Evolutionary conservation across 2,329 filamentous ascomycete species (phyloP), one percentile per base, ranked within the genome.

Genomic region (Aspergillus sp.): DNA sequence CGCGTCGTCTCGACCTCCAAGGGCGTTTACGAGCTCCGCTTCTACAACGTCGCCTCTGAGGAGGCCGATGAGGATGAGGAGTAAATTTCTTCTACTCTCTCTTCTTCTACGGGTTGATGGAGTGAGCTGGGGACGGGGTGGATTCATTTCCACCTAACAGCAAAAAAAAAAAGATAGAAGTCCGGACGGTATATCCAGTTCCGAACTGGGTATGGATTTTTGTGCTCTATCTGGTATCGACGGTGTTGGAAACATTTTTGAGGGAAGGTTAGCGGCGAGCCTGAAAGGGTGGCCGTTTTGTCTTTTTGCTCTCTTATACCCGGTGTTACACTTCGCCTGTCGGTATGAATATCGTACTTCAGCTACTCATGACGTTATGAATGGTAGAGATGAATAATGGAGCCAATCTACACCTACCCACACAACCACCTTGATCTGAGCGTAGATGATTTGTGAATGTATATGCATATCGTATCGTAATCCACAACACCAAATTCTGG

Each of bases 1-100:
- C 93, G 95, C 75, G 93, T 99, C 73, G 95, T 99, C 76, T 96
- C 92, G 72, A 98, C 93, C 79, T 92, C 90, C 80, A 93, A 93
- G 85, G 93, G 95, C 78, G 93, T 97, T 68, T 99, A 99, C 86
- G 93, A 97, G 87, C 90, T 99, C 82, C 93, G 96, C 86, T 99
- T 99, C 93, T 99, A 96, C 92, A 99, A 99, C 87, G 93, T 99
- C 77, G 93, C 97, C 76, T 95, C 96, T 82, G 95, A 99, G 79
- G 93, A 93, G 79, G 93, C 86, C 72, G 95, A 98, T 70, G 95
- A 99, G 77, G 95, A 99, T 78, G 95, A 99, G 77, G 95, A 99
- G 81, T 99, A 97, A 86, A 87, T 72, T 71, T 50, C 55, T 61
- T 52, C 45, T 55, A 15, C 41, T 52, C 39, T 15, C 12, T 37